phyloP scores from a whole-genome alignment of 192 early-diverging fungal genomes.

The Backusella tarrabulga region DNA sequence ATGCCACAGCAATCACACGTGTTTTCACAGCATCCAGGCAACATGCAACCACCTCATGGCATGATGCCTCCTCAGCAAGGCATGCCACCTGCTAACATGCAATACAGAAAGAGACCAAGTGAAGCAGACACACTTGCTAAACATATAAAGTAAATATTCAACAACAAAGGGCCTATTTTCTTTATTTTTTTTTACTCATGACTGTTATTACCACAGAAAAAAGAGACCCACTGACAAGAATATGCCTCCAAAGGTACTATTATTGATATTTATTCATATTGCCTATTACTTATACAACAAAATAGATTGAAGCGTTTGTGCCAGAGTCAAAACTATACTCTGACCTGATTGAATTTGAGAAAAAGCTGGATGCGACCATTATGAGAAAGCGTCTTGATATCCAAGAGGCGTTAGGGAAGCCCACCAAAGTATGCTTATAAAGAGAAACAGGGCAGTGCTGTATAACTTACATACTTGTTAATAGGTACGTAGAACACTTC shows the following conservation, averaged over 20 bases:
- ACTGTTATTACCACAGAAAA: slow-evolving; percentile 3
- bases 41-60: background rate
- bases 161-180: background rate
- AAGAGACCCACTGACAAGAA: slow-evolving; percentile 23
- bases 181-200: background rate
- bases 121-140: slow-evolving; percentile 25
- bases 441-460: background rate
- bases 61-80: slow-evolving; percentile 9
- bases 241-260: slow-evolving; percentile 28
- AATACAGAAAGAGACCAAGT: slow-evolving; percentile 24
- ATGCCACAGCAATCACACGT: slow-evolving; percentile 9
- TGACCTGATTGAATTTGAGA: slow-evolving; percentile 86
- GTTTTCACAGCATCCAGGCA: slow-evolving; percentile 8
- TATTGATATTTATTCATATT: background rate
- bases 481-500: slow-evolving; percentile 68
- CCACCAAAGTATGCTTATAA: slow-evolving; percentile 43
- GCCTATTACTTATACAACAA: too few relatives aligned
- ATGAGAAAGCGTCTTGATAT: slow-evolving; percentile 89
- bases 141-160: slow-evolving; percentile 23
- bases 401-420: slow-evolving; percentile 79
- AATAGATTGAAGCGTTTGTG: slow-evolving; percentile 84
- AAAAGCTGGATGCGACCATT: slow-evolving; percentile 84
- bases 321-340: slow-evolving; percentile 90
- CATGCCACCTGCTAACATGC: slow-evolving; percentile 2
- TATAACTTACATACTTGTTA: background rate